Evolutionary conservation across 805 yeast genomes (phyloP), one percentile per base, ranked within the genome.

Genomic region (Kodamaea restingae): DNA sequence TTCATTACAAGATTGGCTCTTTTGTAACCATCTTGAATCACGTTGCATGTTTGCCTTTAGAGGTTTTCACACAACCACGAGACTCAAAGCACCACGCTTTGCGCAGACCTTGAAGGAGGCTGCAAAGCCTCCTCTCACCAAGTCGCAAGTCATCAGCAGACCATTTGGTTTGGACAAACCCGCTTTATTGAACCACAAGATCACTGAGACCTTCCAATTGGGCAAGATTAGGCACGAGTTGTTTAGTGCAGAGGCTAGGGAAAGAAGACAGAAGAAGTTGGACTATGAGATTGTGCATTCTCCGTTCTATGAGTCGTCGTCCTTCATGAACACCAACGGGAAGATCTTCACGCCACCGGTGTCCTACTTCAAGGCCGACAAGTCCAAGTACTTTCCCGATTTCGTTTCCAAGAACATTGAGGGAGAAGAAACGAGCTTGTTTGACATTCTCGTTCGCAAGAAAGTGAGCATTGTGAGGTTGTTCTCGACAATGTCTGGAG

Each of bases 261-360:
- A 64, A 32, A 50, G 54, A 35, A 54, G 72, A 44, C 69, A 65
- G 39, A 54, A 58, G 43, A 59, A 63, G 35, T 54, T 68, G 35
- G 70, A 68, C 37, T 66, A 66, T 42, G 74, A 68, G 35, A 56
- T 68, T 29, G 56, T 55, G 24, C 74, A 68, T 46, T 67, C 73
- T 10, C 70, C 71, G 4, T 62, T 67, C 47, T 67, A 64, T 42
- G 74, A 68, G 40, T 56, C 68, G 25, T 66, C 67, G 43, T 66
- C 72, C 2, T 68, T 78, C 54, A 68, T 81, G 35, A 82, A 81
- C 49, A 85, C 91, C 2, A 75, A 80, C 27, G 98, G 98, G 17
- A 88, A 88, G 61, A 70, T 90, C 46, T 93, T 88, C 65, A 66
- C 73, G 12, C 76, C 96, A 0, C 98, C 98, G 1, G 69, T 75